phyloP scores from a whole-genome alignment of 768 basidiomycete species.

The Leucosporidium scottii region DNA sequence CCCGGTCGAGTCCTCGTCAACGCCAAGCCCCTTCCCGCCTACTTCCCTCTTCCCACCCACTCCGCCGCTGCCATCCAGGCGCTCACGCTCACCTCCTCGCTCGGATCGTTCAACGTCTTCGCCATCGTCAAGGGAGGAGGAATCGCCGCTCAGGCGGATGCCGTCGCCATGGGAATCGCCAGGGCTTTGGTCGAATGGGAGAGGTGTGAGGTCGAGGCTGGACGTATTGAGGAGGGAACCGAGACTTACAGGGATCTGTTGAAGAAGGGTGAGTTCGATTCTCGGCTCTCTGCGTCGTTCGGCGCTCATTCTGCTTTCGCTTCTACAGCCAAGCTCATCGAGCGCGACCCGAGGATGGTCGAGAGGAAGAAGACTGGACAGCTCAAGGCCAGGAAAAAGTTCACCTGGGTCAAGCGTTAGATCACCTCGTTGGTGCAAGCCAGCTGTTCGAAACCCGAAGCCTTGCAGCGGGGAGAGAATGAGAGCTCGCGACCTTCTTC shows the following conservation, averaged over 20 bases:
- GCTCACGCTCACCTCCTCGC: constrained; percentile 47
- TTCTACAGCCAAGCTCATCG: constrained; percentile 65
- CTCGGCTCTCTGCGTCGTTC: constrained; percentile 2
- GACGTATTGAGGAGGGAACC: constrained; percentile 54
- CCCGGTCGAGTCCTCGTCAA: constrained; percentile 63
- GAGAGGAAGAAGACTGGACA: constrained; percentile 95
- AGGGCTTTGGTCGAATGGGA: constrained; percentile 40
- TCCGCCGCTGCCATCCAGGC: constrained; percentile 76
- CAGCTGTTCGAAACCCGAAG: background rate
- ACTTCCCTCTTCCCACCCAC: constrained; percentile 68
- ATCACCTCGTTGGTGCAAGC: background rate
- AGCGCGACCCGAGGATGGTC: constrained; percentile 93
- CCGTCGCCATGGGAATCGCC: constrained; percentile 50
- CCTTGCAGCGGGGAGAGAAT: too few species aligned
- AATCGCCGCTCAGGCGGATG: constrained; percentile 84
- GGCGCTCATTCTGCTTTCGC: background rate
- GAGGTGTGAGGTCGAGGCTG: constrained; percentile 24
- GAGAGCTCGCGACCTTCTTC: too few species aligned
- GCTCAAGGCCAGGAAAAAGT: constrained; percentile 88
- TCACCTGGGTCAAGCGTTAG: constrained; percentile 94
- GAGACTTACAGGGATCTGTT: constrained; percentile 61
- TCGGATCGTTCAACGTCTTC: constrained; percentile 55
- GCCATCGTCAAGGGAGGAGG: constrained; percentile 78
- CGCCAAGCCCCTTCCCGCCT: constrained; percentile 66
- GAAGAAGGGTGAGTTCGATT: constrained; percentile 53